These are phyloP conservation scores for Candida sp. DNA, from an alignment of 1,139 yeast genomes.

Conservation along the genomic window DNA sequence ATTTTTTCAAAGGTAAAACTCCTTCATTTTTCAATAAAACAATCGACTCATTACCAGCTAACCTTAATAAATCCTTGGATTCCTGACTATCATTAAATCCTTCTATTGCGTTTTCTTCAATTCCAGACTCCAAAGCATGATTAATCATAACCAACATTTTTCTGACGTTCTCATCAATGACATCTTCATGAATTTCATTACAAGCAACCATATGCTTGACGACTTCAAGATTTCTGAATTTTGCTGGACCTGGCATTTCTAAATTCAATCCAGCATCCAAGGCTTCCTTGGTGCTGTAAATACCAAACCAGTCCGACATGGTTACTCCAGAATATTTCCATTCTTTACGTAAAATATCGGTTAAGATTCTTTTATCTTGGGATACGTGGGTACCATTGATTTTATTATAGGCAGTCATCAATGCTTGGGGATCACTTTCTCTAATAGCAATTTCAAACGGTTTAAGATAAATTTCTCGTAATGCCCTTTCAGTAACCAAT, in stretches of 20 bases:
- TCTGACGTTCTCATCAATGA: slow-evolving; percentile 43
- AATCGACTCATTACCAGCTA: slow-evolving; percentile 48
- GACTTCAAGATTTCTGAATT: slow-evolving; percentile 38
- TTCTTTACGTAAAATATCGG: slow-evolving; percentile 47
- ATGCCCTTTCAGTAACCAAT: slow-evolving; percentile 52
- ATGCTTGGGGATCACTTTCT: slow-evolving; percentile 44
- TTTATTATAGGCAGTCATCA: slow-evolving; percentile 62
- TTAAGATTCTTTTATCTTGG: slow-evolving; percentile 38
- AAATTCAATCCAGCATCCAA: slow-evolving; percentile 56
- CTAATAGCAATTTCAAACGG: slow-evolving; percentile 61
- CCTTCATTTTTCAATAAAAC: slow-evolving; percentile 53
- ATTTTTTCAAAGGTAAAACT: slow-evolving; percentile 37
- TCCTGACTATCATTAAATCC: slow-evolving; percentile 39
- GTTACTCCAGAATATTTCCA: slow-evolving; percentile 55
- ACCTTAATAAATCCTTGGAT: slow-evolving; percentile 40
- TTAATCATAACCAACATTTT: slow-evolving; percentile 45
- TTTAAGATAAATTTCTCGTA: slow-evolving; percentile 56
- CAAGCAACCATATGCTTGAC: slow-evolving; percentile 34
- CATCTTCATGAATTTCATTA: slow-evolving; percentile 25
- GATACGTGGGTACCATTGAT: slow-evolving; percentile 57
- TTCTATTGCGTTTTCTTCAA: slow-evolving; percentile 39
- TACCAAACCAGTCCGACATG: slow-evolving; percentile 66
- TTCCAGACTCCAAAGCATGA: slow-evolving; percentile 37
- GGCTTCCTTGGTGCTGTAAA: slow-evolving; percentile 45
- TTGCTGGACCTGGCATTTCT: slow-evolving; percentile 64